phyloP scores from a whole-genome alignment of 768 basidiomycete species.

The Hygrophorus pudorinus region DNA sequence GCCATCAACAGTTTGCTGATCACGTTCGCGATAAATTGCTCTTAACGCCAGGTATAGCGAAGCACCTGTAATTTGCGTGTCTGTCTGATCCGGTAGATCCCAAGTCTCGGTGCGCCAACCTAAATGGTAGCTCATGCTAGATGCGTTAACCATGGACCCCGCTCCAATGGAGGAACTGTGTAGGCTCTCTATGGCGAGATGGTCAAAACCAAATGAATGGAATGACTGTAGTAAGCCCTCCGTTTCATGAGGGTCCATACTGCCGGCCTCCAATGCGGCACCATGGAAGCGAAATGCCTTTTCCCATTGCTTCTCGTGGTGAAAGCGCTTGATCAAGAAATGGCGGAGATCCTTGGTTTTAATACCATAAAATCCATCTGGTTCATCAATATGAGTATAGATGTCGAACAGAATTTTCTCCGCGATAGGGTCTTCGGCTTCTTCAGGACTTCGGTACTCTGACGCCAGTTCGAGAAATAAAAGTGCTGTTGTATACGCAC shows the following conservation, averaged over 20 bases:
- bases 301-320: constrained; percentile 90
- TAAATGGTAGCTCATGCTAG: constrained; percentile 60
- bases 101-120: constrained; percentile 95
- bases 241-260: constrained; percentile 29
- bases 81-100: constrained; percentile 71
- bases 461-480: constrained; percentile 78
- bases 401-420: constrained; percentile 84
- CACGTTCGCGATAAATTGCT: constrained; percentile 73
- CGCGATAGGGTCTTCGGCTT: constrained; percentile 22
- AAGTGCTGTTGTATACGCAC: constrained; percentile 82
- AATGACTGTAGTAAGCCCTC: constrained; percentile 71
- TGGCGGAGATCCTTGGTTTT: constrained; percentile 64
- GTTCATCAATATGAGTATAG: constrained; percentile 93
- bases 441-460: constrained; percentile 30
- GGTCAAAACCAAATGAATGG: constrained; percentile 84
- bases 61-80: constrained; percentile 36
- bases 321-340: constrained; percentile 76
- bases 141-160: constrained; percentile 20
- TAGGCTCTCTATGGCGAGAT: constrained; percentile 67
- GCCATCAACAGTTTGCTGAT: constrained; percentile 34
- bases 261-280: constrained; percentile 64
- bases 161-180: constrained; percentile 30
- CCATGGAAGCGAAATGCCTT: constrained; percentile 88
- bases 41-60: constrained; percentile 73
- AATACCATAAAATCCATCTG: constrained; percentile 97